Percentiles rank a stretch among this genome's conserved stretches.
Evolutionary conservation across 345 rosid species (phyloP).

Genomic region (Salix viminalis): DNA sequence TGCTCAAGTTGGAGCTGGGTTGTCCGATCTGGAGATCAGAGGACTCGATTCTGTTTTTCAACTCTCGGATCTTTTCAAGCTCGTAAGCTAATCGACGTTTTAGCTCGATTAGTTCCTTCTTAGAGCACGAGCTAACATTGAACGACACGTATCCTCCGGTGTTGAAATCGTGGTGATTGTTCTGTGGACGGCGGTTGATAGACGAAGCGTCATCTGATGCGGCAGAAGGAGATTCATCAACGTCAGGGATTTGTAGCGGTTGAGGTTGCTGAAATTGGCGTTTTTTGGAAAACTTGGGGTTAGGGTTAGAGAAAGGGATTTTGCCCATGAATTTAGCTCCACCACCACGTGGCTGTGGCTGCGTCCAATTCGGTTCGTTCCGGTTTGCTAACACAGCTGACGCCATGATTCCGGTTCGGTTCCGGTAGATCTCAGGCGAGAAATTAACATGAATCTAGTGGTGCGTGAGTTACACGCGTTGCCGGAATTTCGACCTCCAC

Average conservation of each 20-base stretch:
- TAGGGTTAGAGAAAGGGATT: constrained; percentile 45
- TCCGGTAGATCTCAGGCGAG: constrained; percentile 20
- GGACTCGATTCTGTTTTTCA: constrained; percentile 50
- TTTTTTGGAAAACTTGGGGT: constrained; percentile 49
- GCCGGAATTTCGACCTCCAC: constrained; percentile 7
- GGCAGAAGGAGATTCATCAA: constrained; percentile 41
- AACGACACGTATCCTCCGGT: constrained; percentile 25
- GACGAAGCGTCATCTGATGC: constrained; percentile 63
- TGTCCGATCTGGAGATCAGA: constrained; percentile 45
- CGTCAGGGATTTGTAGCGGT: constrained; percentile 21
- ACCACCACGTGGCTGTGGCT: constrained; percentile 35
- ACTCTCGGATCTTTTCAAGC: constrained; percentile 65
- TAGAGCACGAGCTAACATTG: constrained; percentile 31
- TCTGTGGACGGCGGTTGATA: constrained; percentile 33
- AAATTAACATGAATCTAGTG: constrained; percentile 23
- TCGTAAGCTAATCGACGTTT: constrained; percentile 51
- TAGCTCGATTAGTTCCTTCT: constrained; percentile 49
- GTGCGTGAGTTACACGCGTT: constrained; percentile 38
- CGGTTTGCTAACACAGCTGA: constrained; percentile 52
- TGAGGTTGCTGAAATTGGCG: constrained; percentile 32
- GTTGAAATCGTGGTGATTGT: constrained; percentile 25
- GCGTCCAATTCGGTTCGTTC: constrained; percentile 44
- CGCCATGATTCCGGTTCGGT: constrained; percentile 36
- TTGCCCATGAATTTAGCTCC: constrained; percentile 53
- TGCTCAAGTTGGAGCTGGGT: constrained; percentile 21